Conservation (phyloP, 1,284 basidiomycete genomes). For the Moesziomyces antarcticus region DNA sequence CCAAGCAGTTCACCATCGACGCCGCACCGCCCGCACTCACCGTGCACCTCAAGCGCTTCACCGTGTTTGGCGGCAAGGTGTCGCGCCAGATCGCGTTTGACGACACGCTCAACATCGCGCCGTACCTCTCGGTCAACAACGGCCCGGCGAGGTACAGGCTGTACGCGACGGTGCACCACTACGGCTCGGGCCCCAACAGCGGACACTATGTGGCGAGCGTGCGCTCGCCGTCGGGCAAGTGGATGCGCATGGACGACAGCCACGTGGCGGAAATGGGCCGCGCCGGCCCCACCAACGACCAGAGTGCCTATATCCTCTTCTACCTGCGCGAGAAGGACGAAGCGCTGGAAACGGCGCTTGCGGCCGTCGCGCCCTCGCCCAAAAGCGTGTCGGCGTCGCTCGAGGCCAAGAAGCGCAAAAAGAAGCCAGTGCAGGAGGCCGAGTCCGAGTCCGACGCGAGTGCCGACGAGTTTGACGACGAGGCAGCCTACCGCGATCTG, state of each 20-base stretch:
- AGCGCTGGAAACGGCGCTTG: constrained; percentile 35
- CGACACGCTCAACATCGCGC: constrained; percentile 79
- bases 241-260: constrained; percentile 96
- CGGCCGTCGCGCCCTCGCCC: constrained; percentile 4
- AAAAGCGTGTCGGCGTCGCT: background rate
- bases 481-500: constrained; percentile 18
- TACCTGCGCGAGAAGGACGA: constrained; percentile 77
- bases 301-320: constrained; percentile 91
- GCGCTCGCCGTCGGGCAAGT: constrained; percentile 77
- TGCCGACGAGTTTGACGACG: constrained; percentile 10
- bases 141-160: constrained; percentile 79
- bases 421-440: constrained; percentile 1
- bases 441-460: constrained; percentile 4
- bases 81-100: constrained; percentile 81
- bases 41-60: constrained; percentile 96
- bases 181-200: constrained; percentile 89
- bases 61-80: constrained; percentile 78
- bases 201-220: constrained; percentile 95
- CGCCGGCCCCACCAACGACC: constrained; percentile 71
- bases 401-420: constrained; percentile 22
- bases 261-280: constrained; percentile 71
- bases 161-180: constrained; percentile 92
- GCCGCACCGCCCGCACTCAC: constrained; percentile 90
- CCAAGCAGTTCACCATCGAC: constrained; percentile 88
- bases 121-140: constrained; percentile 79